A percentile compares a stretch with the other conserved stretches of the same genome.
These are phyloP conservation scores for Somion occarium DNA, from an alignment of 1,284 basidiomycete genomes.

Conservation along the genomic window DNA sequence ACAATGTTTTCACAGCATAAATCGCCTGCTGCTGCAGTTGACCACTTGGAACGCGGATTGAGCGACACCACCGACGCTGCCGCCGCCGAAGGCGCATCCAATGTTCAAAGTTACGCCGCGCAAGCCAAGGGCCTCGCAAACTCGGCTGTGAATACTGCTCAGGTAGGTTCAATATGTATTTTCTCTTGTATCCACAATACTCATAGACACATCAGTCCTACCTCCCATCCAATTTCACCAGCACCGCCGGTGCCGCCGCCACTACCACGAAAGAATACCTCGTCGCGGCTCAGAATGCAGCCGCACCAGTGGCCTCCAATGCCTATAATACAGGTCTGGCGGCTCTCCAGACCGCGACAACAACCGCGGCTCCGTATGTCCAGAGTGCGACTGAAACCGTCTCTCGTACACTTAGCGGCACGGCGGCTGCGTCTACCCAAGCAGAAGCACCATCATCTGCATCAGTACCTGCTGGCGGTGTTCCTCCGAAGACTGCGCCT, in stretches of 20 bases:
- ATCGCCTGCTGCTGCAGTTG: slow-evolving; percentile 39
- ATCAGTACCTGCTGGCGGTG: too few relatives aligned
- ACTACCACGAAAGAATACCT: slow-evolving; percentile 15
- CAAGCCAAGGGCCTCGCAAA: slow-evolving; percentile 46
- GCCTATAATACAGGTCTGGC: slow-evolving; percentile 12
- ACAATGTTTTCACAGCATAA: slow-evolving; percentile 30
- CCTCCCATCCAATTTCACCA: slow-evolving; percentile 16
- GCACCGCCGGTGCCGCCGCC: slow-evolving; percentile 28
- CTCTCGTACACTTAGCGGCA: slow-evolving; percentile 19
- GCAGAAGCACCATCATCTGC: slow-evolving; percentile 13
- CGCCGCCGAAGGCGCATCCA: slow-evolving; percentile 47
- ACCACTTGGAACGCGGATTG: slow-evolving; percentile 38
- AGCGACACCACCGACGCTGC: slow-evolving; percentile 43
- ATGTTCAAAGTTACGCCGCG: slow-evolving; percentile 47
- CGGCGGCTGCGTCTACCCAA: slow-evolving; percentile 18
- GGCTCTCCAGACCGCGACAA: slow-evolving; percentile 36
- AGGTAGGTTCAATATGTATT: slow-evolving; percentile 32
- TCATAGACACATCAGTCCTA: slow-evolving; percentile 20
- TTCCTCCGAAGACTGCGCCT: slow-evolving; percentile 36
- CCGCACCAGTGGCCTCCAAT: slow-evolving; percentile 2
- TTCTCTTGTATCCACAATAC: not conserved
- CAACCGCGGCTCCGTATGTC: slow-evolving; percentile 33
- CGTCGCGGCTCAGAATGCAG: slow-evolving; percentile 14
- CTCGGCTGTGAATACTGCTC: slow-evolving; percentile 44
- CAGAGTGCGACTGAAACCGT: slow-evolving; percentile 18